These are phyloP conservation scores for Ustanciosporium gigantosporum DNA, from an alignment of 1,284 basidiomycete genomes.

Conservation along the genomic window DNA sequence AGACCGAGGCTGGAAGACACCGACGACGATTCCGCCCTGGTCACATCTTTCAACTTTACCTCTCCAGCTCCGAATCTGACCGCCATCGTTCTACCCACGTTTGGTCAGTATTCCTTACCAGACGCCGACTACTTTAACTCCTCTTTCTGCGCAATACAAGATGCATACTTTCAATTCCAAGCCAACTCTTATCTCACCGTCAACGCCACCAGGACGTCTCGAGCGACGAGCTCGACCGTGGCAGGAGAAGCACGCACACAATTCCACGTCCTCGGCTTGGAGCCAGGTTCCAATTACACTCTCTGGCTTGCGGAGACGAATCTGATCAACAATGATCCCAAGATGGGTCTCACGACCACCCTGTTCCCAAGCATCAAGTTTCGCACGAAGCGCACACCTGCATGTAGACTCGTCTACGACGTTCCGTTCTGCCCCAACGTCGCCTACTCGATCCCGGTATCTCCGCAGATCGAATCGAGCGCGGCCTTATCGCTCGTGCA, in stretches of 20 bases:
- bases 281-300: constrained; percentile 59
- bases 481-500: constrained; percentile 56
- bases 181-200: too few relatives aligned
- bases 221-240: constrained; percentile 30
- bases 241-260: constrained; percentile 40
- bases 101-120: constrained; percentile 32
- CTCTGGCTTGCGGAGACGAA: constrained; percentile 59
- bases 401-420: constrained; percentile 61
- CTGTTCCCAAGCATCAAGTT: constrained; percentile 57
- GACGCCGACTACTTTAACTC: constrained; percentile 53
- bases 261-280: constrained; percentile 44
- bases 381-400: constrained; percentile 54
- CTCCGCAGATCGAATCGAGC: constrained; percentile 44
- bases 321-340: constrained; percentile 20
- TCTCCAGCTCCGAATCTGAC: constrained; percentile 42
- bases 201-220: constrained; percentile 20
- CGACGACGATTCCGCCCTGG: constrained; percentile 52
- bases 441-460: constrained; percentile 63
- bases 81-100: constrained; percentile 51
- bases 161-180: constrained; percentile 26
- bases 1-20: constrained; percentile 56
- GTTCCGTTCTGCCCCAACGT: constrained; percentile 62
- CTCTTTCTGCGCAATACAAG: constrained; percentile 58
- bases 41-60: constrained; percentile 56
- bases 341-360: constrained; percentile 12